Evolutionary conservation across 2,329 filamentous ascomycete genomes (phyloP).

Genomic region (Paraphaeosphaeria sporulosa): DNA sequence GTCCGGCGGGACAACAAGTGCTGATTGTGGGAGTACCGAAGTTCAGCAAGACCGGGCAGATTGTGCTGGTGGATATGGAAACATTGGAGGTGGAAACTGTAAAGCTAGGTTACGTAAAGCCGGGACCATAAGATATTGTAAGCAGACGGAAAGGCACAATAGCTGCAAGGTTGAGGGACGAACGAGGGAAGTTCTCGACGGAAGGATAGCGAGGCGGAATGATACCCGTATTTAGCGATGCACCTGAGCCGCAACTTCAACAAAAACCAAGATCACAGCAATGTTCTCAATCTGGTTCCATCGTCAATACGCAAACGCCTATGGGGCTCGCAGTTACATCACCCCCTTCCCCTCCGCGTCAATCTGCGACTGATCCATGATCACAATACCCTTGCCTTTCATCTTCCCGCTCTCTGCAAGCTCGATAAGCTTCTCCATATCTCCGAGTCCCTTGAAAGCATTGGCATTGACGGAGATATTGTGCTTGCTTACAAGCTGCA

Average conservation of each 20-base stretch:
- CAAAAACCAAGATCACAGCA: background rate
- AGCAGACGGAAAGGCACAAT: background rate
- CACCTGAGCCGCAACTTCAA: background rate
- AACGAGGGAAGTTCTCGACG: background rate
- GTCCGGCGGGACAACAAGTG: constrained; percentile 72
- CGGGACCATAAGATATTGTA: constrained; percentile 8
- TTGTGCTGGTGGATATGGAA: constrained; percentile 86
- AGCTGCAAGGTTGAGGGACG: background rate
- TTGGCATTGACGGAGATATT: constrained; percentile 61
- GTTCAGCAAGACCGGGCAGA: constrained; percentile 78
- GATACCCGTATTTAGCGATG: constrained; percentile 13
- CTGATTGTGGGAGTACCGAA: constrained; percentile 83
- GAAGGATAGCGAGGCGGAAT: constrained; percentile 3
- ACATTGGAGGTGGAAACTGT: constrained; percentile 80
- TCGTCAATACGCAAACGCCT: background rate
- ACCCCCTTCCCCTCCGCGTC: constrained; percentile 38
- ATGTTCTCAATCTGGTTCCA: background rate
- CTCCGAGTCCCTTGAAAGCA: constrained; percentile 60
- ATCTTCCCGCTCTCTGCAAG: constrained; percentile 62
- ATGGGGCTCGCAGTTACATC: background rate
- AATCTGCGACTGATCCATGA: constrained; percentile 60
- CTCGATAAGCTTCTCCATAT: constrained; percentile 60
- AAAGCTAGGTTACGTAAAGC: constrained; percentile 29
- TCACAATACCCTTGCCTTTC: constrained; percentile 62
- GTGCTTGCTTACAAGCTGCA: constrained; percentile 56